These are phyloP conservation scores for Pseudotsuga menziesii DNA, from an alignment of 75 land plant genomes.

Conservation along the genomic window DNA sequence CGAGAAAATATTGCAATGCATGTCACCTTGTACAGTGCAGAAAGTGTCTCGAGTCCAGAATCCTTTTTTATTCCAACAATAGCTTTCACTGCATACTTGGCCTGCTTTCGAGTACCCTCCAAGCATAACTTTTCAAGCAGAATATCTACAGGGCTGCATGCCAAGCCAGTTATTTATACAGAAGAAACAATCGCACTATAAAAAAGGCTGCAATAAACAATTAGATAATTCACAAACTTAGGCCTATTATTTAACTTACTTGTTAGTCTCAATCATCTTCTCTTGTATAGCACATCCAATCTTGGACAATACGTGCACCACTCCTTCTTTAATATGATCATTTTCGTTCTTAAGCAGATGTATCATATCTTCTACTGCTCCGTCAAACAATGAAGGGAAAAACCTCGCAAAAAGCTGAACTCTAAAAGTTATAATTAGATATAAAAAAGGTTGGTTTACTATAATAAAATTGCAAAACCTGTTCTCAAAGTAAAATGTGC, in stretches of 20 bases:
- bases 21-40: conserved; percentile 86
- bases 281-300: conserved; percentile 54
- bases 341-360: conserved; percentile 54
- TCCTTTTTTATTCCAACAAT: conserved; percentile 78
- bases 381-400: conserved; percentile 46
- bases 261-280: conserved; percentile 32
- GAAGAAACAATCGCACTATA: conserved; percentile 4
- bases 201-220: not conserved
- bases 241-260: conserved; percentile 16
- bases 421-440: not conserved
- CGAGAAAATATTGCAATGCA: not conserved
- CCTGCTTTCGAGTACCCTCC: conserved; percentile 90
- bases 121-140: conserved; percentile 71
- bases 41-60: conserved; percentile 79
- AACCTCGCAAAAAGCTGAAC: conserved; percentile 54
- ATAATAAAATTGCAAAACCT: not conserved
- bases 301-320: conserved; percentile 59
- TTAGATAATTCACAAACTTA: not conserved
- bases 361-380: conserved; percentile 50
- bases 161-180: not conserved
- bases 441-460: not conserved
- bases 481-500: not conserved
- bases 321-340: conserved; percentile 61
- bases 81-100: conserved; percentile 90
- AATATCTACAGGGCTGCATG: conserved; percentile 67